phyloP scores from a whole-genome alignment of 176 grass and related monocot genomes.

The Carex pumila region DNA sequence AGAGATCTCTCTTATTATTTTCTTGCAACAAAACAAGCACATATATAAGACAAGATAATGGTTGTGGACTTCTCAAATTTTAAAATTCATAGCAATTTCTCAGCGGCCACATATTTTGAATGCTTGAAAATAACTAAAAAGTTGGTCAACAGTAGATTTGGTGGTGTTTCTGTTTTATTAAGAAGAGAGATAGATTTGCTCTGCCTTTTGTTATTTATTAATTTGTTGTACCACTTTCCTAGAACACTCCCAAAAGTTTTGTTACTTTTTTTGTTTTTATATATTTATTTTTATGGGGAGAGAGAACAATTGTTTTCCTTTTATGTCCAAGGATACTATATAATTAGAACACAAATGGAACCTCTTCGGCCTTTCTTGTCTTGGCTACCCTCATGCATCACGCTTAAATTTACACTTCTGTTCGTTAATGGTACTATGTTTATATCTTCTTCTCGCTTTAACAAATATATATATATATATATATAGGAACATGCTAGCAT shows the following conservation, averaged over 20 bases:
- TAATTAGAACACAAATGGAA: too few species aligned
- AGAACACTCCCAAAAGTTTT: not conserved
- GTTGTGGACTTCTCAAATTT: not conserved
- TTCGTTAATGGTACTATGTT: too few species aligned
- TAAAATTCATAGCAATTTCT: not conserved
- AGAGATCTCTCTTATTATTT: not conserved
- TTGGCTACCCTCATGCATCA: too few species aligned
- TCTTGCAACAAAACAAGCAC: constrained; percentile 11
- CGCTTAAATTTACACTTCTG: too few species aligned
- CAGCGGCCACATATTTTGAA: not conserved
- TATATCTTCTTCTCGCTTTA: too few species aligned
- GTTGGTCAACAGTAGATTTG: not conserved
- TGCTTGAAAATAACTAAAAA: not conserved
- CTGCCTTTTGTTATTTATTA: not conserved
- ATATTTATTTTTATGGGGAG: not conserved
- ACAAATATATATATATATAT: too few species aligned
- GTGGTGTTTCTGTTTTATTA: not conserved
- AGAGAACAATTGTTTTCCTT: not conserved
- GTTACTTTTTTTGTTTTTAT: not conserved
- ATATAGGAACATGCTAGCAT: too few species aligned
- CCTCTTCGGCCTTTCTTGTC: too few species aligned
- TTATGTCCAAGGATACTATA: too few species aligned
- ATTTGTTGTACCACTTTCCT: not conserved
- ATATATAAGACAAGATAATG: not conserved
- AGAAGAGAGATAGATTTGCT: not conserved